phyloP scores from a whole-genome alignment of 192 early-diverging fungal genomes.

The Backusella mclennaniae region DNA sequence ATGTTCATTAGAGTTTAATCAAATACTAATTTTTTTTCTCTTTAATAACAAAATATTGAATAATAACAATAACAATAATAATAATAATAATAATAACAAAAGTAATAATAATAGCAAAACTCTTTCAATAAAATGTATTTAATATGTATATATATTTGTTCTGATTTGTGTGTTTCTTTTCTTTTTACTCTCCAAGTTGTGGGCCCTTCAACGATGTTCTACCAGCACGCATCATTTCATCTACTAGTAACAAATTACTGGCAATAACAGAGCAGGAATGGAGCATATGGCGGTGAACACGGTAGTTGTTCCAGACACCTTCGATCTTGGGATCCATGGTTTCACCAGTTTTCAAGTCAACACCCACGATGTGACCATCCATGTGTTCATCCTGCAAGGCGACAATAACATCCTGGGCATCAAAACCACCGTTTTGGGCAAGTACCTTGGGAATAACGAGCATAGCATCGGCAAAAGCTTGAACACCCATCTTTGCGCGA shows the following conservation, averaged over 20 bases:
- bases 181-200: constrained; percentile 27
- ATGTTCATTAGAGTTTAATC: neutral
- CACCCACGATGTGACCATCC: constrained; percentile 88
- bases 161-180: neutral
- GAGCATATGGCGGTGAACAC: constrained; percentile 93
- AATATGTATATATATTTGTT: neutral
- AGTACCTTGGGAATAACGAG: constrained; percentile 96
- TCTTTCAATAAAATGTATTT: neutral
- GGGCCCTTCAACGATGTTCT: constrained; percentile 41
- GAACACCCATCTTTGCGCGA: constrained; percentile 92
- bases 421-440: constrained; percentile 93
- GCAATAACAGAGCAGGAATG: constrained; percentile 97
- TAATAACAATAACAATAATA: neutral
- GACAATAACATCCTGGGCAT: constrained; percentile 95
- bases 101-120: neutral
- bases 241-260: constrained; percentile 94
- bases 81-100: no score
- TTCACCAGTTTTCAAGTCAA: constrained; percentile 94
- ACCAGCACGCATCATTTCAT: constrained; percentile 92
- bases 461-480: constrained; percentile 97
- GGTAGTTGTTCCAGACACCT: constrained; percentile 99
- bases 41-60: neutral
- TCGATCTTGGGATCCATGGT: constrained; percentile 87
- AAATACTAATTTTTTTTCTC: neutral
- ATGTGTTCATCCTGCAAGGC: constrained; percentile 88